Evolutionary conservation across 257 asterid species (phyloP).

Genomic region (Ehretia macrophylla): DNA sequence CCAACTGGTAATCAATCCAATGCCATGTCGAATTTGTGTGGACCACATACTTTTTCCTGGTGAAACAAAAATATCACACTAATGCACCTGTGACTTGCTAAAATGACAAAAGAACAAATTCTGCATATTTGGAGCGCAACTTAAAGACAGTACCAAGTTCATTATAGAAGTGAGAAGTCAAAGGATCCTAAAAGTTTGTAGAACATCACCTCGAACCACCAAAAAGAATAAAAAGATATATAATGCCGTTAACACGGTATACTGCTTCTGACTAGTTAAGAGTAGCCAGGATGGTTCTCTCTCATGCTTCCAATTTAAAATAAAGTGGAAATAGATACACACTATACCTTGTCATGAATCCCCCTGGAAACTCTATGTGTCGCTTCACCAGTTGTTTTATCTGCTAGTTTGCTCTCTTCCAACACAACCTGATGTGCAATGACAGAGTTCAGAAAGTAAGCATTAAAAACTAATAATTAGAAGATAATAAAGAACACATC

Average conservation of each 20-base stretch:
- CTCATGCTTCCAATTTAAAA: neutral
- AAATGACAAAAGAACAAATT: no score
- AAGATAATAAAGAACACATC: neutral
- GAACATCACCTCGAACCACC: no score
- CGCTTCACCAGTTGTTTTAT: slow-evolving; percentile 76
- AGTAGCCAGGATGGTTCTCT: neutral
- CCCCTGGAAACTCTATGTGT: slow-evolving; percentile 79
- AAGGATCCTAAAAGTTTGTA: no score
- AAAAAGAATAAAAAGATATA: no score
- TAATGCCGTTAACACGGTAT: neutral
- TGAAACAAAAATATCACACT: no score
- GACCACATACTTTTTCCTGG: no score
- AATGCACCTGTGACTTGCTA: no score
- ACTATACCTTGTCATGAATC: slow-evolving; percentile 63
- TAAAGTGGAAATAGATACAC: neutral
- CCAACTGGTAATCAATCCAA: no score
- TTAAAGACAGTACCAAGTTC: no score
- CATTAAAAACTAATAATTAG: neutral
- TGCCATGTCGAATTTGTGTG: no score
- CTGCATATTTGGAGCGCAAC: no score
- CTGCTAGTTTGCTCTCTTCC: slow-evolving; percentile 80
- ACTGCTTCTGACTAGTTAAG: neutral
- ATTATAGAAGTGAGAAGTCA: no score
- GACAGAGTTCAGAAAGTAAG: neutral
- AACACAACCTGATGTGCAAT: slow-evolving; percentile 39